Percentiles rank a stretch among this genome's conserved stretches.
These are phyloP conservation scores for Saccharomycopsis babjevae DNA, from an alignment of 805 yeast species.

Conservation along the genomic window DNA sequence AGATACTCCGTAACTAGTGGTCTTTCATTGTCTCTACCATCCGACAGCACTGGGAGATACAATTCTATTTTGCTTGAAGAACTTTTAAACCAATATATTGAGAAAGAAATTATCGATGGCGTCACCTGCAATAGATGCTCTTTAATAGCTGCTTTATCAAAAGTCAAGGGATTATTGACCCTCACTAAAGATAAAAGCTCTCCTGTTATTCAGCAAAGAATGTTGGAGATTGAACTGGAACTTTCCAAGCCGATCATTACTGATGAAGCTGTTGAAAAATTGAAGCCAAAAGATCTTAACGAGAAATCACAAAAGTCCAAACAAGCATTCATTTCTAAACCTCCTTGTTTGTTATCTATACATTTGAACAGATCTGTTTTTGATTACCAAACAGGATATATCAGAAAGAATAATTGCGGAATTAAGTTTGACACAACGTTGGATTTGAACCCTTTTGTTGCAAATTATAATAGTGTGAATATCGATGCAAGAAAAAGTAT, in stretches of 20 bases:
- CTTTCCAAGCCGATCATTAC: slow-evolving; percentile 58
- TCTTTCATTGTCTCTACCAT: slow-evolving; percentile 58
- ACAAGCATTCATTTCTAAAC: slow-evolving; percentile 68
- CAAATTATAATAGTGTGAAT: slow-evolving; percentile 58
- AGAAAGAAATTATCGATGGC: slow-evolving; percentile 81
- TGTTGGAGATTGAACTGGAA: slow-evolving; percentile 40
- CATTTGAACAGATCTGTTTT: slow-evolving; percentile 92
- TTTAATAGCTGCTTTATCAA: slow-evolving; percentile 30
- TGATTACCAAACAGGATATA: slow-evolving; percentile 75
- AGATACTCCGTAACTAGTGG: slow-evolving; percentile 74
- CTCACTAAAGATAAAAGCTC: slow-evolving; percentile 11
- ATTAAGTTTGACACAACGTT: slow-evolving; percentile 67
- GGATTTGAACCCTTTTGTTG: slow-evolving; percentile 60
- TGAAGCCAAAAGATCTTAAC: slow-evolving; percentile 67
- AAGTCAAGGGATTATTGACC: not conserved
- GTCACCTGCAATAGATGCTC: slow-evolving; percentile 89
- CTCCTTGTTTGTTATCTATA: slow-evolving; percentile 72
- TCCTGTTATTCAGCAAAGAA: slow-evolving; percentile 27
- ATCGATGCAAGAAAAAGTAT: slow-evolving; percentile 73
- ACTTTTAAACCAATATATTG: slow-evolving; percentile 54
- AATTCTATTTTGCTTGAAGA: slow-evolving; percentile 33
- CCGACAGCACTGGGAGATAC: slow-evolving; percentile 31
- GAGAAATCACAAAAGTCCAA: slow-evolving; percentile 73
- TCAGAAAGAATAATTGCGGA: slow-evolving; percentile 73
- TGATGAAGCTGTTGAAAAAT: slow-evolving; percentile 65